These are phyloP conservation scores for Agarophyton chilense DNA, from an alignment of 23 red algal genomes.

Conservation along the genomic window DNA sequence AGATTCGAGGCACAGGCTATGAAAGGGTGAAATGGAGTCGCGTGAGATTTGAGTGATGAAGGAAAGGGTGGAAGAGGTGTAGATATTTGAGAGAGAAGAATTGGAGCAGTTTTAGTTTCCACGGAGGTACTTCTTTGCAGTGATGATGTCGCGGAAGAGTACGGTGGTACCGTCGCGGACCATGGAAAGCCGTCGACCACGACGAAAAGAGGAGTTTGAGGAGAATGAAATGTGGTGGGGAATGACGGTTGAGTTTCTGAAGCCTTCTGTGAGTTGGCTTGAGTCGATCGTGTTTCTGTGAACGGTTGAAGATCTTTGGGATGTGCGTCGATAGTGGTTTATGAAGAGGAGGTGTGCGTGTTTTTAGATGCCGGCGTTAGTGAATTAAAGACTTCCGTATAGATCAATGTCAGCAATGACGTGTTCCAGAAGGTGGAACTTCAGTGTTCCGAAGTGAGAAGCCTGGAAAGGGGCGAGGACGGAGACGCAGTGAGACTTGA, in stretches of 20 bases:
- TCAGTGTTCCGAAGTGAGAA: no score
- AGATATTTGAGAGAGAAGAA: background rate
- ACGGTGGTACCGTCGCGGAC: background rate
- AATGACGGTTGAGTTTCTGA: no score
- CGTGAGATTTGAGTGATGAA: constrained; percentile 14
- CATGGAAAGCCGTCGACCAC: no score
- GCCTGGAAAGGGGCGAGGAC: no score
- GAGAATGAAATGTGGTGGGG: no score
- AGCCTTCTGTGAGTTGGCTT: background rate
- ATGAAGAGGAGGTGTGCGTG: constrained; percentile 27
- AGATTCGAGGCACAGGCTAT: background rate
- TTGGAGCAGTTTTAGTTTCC: background rate
- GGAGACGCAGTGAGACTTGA: no score
- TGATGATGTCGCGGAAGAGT: background rate
- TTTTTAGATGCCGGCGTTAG: constrained; percentile 23
- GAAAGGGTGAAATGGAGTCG: background rate
- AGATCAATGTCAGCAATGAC: background rate
- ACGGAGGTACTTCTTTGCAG: background rate
- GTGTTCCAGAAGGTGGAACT: no score
- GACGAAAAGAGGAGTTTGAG: no score
- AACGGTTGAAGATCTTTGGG: background rate
- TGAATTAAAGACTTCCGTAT: background rate
- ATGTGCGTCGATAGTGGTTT: background rate
- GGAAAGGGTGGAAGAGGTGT: no score
- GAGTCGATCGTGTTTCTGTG: background rate